Base-by-base conservation (phyloP, 331 rosid genomes). In the Quercus phellos region DNA sequence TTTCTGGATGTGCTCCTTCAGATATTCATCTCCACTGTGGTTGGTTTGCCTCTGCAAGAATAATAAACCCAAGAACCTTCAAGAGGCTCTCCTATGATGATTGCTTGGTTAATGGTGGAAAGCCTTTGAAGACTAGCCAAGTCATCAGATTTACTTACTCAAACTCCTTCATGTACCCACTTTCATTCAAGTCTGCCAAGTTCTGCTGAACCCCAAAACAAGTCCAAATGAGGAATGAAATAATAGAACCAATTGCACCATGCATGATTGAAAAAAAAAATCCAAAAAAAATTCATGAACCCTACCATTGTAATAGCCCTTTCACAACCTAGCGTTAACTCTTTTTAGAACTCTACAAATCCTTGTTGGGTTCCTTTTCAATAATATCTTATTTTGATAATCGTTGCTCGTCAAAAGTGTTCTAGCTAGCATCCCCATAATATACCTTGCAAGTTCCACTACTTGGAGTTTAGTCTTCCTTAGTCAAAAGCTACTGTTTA, bases 11-110 rank as follows among this genome's bases (percentile, higher is more conserved):
- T 81, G 84, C 90, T 69, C 87, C 90, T 30, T 79, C 77, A 68
- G 83, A 91, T 8, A 86, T 89, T 3, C 92, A 82, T 83, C 87
- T 89, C 30, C 89, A 84, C 24, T 89, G 97, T 85, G 97, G 94
- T 53, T 87, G 91, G 97, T 91, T 91, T 80, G 94, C 94, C n/a
- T 89, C 97, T 5, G 87, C 88, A 73, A 88, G 87, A 82, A 53
- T 86, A 14, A 76, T 91, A 24, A 85, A 84, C 58, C 88, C 90
- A 7, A 83, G 66, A 79, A 73, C 82, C 60, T 91, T 91, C 87
- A 91, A 85, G 79, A 88, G 94, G 81, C 59, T 91, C 29, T 76
- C 85, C 24, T 86, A 42, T 74, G 92, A 91, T 63, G 92, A 89
- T 35, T 91, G 97, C 73, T 82, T 90, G 86, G 87, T 91, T 8